Conservation (phyloP, 345 rosid genomes). For the Gossypium herbaceum region DNA sequence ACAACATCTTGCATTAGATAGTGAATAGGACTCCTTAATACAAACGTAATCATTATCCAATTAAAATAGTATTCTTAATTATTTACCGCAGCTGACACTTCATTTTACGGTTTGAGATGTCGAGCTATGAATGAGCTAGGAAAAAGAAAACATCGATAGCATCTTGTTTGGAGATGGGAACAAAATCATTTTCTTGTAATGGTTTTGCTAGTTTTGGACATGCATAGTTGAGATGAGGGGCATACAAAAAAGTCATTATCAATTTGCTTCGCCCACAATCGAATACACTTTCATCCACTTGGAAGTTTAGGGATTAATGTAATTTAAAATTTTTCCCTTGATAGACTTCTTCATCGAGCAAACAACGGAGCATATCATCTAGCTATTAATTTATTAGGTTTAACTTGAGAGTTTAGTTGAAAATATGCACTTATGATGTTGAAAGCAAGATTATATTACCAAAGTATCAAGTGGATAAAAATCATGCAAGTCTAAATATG, state of each 20-base stretch:
- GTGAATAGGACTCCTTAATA: neutral
- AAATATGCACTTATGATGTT: neutral
- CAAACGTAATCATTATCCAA: neutral
- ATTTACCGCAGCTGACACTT: neutral
- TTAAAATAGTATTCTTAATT: neutral
- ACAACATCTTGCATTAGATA: neutral
- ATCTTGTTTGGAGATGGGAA: neutral
- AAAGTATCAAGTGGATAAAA: neutral
- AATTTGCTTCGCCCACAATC: conserved; percentile 1
- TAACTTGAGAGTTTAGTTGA: neutral
- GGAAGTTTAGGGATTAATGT: neutral
- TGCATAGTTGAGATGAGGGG: neutral
- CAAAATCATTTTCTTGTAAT: neutral
- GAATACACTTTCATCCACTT: neutral
- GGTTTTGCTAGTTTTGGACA: conserved; percentile 2
- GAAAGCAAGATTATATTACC: neutral
- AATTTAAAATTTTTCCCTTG: neutral
- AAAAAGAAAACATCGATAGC: neutral
- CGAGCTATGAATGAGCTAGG: neutral
- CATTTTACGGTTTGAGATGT: neutral
- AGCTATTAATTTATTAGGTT: neutral
- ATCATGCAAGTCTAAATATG: neutral
- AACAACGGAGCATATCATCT: neutral
- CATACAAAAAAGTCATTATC: neutral
- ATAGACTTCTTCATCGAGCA: neutral